Percentiles rank a stretch among this genome's conserved stretches.
Conservation (phyloP, 768 basidiomycete species). For the Kwoniella shandongensis region DNA sequence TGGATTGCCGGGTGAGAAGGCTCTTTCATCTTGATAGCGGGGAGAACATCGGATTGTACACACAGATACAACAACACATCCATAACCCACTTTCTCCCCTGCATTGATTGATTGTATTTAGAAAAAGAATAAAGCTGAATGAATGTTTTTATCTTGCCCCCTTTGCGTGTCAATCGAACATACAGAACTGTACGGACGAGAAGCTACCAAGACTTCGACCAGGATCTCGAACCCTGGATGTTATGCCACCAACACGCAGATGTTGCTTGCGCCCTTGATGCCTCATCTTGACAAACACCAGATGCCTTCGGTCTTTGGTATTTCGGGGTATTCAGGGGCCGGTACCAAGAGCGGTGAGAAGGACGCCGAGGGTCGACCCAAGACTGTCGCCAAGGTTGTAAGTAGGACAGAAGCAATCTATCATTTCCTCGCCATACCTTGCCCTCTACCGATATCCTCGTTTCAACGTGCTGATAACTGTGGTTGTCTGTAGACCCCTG, state of each 20-base stretch:
- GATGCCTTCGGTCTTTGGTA: slow-evolving; percentile 81
- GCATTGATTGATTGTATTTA: neutral
- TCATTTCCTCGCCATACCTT: neutral
- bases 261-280: slow-evolving; percentile 86
- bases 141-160: slow-evolving; percentile 10
- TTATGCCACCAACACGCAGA: slow-evolving; percentile 88
- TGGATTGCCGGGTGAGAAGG: slow-evolving; percentile 93
- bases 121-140: slow-evolving; percentile 10
- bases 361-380: slow-evolving; percentile 67
- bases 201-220: slow-evolving; percentile 66
- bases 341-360: slow-evolving; percentile 74
- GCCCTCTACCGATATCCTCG: no score
- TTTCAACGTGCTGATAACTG: neutral
- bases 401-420: slow-evolving; percentile 26
- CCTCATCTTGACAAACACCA: slow-evolving; percentile 63
- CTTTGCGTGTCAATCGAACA: slow-evolving; percentile 1
- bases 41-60: neutral
- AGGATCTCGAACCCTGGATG: slow-evolving; percentile 97
- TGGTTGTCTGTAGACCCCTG: neutral
- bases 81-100: no score
- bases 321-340: slow-evolving; percentile 93
- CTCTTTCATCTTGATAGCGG: neutral
- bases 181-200: slow-evolving; percentile 83
- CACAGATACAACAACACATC: neutral
- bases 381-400: slow-evolving; percentile 75